Evolutionary conservation across 257 asterid genomes (phyloP).

Genomic region (Penstemon davidsonii): DNA sequence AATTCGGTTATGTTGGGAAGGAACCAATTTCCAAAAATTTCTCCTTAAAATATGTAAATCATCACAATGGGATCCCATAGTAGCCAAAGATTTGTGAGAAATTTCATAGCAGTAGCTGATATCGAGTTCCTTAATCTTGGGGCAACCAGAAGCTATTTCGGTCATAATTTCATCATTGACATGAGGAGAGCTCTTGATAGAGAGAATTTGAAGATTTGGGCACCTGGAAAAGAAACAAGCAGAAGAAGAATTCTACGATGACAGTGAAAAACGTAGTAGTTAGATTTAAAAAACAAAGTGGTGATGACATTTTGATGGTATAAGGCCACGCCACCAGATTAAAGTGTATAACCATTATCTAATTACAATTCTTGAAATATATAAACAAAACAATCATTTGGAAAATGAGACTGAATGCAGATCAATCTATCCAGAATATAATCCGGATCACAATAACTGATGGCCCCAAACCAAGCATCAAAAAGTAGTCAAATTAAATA

Average conservation of each 20-base stretch:
- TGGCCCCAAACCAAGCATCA: not conserved
- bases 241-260: conserved; percentile 5
- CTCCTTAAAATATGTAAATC: conserved; percentile 47
- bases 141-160: conserved; percentile 60
- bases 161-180: conserved; percentile 56
- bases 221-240: conserved; percentile 47
- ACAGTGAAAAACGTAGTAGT: not conserved
- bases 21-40: conserved; percentile 72
- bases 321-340: not conserved
- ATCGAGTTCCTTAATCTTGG: conserved; percentile 71
- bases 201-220: conserved; percentile 72
- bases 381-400: not conserved
- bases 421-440: not conserved
- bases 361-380: not conserved
- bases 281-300: not conserved
- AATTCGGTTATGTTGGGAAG: conserved; percentile 55
- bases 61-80: conserved; percentile 56
- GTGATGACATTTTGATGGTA: not conserved
- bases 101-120: conserved; percentile 81
- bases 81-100: conserved; percentile 62
- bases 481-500: not conserved
- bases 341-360: not conserved
- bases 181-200: conserved; percentile 68
- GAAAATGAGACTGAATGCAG: not conserved
- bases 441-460: not conserved